phyloP scores from a whole-genome alignment of 1,284 basidiomycete genomes.

The Rhodotorula glutinis region DNA sequence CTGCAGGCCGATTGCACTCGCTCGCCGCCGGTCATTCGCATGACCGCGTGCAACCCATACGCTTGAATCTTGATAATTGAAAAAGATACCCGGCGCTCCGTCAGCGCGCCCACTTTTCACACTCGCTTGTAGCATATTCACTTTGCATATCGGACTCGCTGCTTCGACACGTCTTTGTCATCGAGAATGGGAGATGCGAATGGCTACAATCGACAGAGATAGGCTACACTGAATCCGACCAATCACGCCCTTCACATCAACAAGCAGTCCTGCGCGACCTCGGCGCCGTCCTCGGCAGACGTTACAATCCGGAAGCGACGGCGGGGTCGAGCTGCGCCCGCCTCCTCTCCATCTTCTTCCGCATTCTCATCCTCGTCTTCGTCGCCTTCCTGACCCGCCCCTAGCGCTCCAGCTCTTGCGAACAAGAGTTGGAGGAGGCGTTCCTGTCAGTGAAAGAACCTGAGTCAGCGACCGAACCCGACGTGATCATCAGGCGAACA shows the following conservation, averaged over 20 bases:
- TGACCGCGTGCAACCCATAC: conserved; percentile 16
- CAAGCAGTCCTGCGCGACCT: conserved; percentile 1
- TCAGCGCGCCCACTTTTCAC: not conserved
- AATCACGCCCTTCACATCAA: not conserved
- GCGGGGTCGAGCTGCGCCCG: not conserved
- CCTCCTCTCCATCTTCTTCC: not conserved
- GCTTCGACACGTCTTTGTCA: too few species aligned
- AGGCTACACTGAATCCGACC: not conserved
- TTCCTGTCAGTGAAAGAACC: not conserved
- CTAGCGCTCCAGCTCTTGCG: not conserved
- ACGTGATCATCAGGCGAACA: not conserved
- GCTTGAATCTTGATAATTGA: not conserved
- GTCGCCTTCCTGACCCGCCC: not conserved
- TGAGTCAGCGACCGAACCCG: not conserved
- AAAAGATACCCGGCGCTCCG: not conserved
- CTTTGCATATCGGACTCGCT: not conserved
- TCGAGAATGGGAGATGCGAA: not conserved
- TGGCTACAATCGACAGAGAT: not conserved
- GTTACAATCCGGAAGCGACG: not conserved
- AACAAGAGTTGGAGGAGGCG: not conserved
- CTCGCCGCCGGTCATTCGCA: conserved; percentile 82
- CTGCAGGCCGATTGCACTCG: conserved; percentile 74
- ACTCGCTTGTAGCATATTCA: conserved; percentile 9
- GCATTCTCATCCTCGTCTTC: not conserved
- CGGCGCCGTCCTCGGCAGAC: not conserved